These are phyloP conservation scores for Chrysoporthe cubensis DNA, from an alignment of 2,329 filamentous ascomycete genomes.

Conservation along the genomic window DNA sequence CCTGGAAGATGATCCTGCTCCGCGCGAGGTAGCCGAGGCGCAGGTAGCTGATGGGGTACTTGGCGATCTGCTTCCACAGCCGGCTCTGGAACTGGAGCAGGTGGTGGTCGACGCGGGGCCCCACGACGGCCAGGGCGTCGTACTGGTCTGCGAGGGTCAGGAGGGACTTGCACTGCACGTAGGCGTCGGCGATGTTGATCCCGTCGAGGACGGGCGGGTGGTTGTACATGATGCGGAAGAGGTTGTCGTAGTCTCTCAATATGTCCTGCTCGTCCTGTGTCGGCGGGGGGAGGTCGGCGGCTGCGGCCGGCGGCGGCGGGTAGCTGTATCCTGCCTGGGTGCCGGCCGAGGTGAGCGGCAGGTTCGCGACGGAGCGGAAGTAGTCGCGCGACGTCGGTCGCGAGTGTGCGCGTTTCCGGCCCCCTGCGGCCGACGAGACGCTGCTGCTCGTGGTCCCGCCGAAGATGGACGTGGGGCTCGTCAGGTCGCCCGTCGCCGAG, in stretches of 20 bases:
- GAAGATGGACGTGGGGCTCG: conserved; percentile 54
- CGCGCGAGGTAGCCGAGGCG: conserved; percentile 86
- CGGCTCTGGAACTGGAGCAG: conserved; percentile 87
- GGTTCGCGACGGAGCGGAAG: conserved; percentile 86
- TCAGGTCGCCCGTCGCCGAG: conserved; percentile 17
- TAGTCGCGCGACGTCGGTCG: conserved; percentile 57
- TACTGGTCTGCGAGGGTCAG: conserved; percentile 92
- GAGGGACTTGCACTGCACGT: conserved; percentile 91
- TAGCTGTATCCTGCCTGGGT: conserved; percentile 39
- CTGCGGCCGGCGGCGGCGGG: conserved; percentile 41
- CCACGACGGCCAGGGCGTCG: conserved; percentile 85
- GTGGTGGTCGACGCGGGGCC: conserved; percentile 90
- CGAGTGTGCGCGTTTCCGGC: conserved; percentile 59
- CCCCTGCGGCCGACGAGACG: conserved; percentile 45
- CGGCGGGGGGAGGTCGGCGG: conserved; percentile 43
- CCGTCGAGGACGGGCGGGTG: conserved; percentile 80
- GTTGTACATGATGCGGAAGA: conserved; percentile 96
- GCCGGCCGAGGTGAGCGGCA: conserved; percentile 60
- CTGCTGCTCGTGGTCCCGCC: conserved; percentile 46
- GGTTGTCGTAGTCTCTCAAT: conserved; percentile 90
- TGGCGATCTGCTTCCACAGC: conserved; percentile 94
- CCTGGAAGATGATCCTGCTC: conserved; percentile 80
- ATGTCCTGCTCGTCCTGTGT: conserved; percentile 72
- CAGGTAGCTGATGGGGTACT: conserved; percentile 91
- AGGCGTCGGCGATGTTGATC: conserved; percentile 88